phyloP scores from a whole-genome alignment of 108 stramenopile species.

The Nitzschia inconspicua region DNA sequence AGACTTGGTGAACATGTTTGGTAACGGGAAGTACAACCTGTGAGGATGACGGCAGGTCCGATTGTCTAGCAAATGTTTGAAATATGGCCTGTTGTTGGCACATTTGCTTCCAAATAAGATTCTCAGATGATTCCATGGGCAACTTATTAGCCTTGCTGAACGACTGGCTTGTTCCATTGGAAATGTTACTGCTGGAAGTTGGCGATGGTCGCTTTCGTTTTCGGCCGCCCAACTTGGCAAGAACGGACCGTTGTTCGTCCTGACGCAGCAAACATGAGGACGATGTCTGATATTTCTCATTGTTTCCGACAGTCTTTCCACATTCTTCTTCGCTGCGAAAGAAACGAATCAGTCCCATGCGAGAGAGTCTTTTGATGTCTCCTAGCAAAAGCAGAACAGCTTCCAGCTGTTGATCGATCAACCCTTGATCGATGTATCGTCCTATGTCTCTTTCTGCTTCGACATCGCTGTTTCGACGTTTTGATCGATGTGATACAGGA shows the following conservation, averaged over 20 bases:
- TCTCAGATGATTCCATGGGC: conserved; percentile 22
- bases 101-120: conserved; percentile 81
- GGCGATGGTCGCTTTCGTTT: conserved; percentile 5
- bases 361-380: conserved; percentile 46
- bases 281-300: conserved; percentile 13
- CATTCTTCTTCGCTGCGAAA: conserved; percentile 80
- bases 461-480: background rate
- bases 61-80: conserved; percentile 8
- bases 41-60: conserved; percentile 1
- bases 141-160: too few species aligned
- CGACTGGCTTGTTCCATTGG: conserved; percentile 1
- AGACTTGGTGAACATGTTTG: conserved; percentile 54
- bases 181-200: conserved; percentile 8
- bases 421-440: conserved; percentile 22
- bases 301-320: conserved; percentile 56
- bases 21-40: conserved; percentile 52
- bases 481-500: conserved; percentile 5
- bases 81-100: conserved; percentile 62
- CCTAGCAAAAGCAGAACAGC: conserved; percentile 23
- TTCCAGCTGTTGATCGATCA: conserved; percentile 23
- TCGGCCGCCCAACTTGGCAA: conserved; percentile 53
- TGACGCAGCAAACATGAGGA: conserved; percentile 36
- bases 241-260: conserved; percentile 50
- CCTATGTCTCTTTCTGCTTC: background rate
- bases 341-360: conserved; percentile 66